A percentile compares a stretch with the other conserved stretches of the same genome.
These are phyloP conservation scores for Lophiotrema nucula DNA, from an alignment of 495 filamentous ascomycete species.

Conservation along the genomic window DNA sequence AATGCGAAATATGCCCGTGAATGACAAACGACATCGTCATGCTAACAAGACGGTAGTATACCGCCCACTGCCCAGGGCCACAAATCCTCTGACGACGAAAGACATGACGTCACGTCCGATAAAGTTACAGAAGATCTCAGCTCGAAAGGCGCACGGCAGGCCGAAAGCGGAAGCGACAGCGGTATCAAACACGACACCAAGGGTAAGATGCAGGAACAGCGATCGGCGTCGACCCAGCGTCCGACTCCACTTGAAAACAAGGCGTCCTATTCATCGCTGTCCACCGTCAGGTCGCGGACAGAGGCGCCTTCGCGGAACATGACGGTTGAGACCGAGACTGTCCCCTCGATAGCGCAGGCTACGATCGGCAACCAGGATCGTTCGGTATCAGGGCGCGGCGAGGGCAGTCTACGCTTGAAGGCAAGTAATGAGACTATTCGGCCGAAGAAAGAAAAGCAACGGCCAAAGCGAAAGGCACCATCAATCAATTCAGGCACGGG, in stretches of 20 bases:
- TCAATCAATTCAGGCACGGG: constrained; percentile 68
- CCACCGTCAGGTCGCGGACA: constrained; percentile 51
- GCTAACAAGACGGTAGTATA: too few species aligned
- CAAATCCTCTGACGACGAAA: constrained; percentile 45
- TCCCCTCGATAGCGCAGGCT: constrained; percentile 88
- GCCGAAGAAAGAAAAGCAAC: constrained; percentile 87
- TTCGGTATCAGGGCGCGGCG: constrained; percentile 50
- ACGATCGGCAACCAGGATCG: constrained; percentile 67
- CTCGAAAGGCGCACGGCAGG: constrained; percentile 28
- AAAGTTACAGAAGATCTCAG: constrained; percentile 42
- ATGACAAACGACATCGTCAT: too few species aligned
- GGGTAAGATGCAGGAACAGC: constrained; percentile 29
- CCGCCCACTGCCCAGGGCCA: not conserved
- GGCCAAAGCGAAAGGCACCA: constrained; percentile 68
- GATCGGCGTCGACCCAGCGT: constrained; percentile 33
- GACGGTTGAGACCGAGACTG: constrained; percentile 97
- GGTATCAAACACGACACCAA: constrained; percentile 48
- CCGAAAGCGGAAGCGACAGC: constrained; percentile 63
- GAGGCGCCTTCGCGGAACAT: constrained; percentile 85
- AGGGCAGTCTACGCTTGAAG: constrained; percentile 80
- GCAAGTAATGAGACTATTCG: constrained; percentile 90
- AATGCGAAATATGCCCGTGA: too few species aligned
- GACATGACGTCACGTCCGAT: constrained; percentile 44
- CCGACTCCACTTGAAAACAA: constrained; percentile 33
- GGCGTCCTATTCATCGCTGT: constrained; percentile 41